Base-by-base conservation (phyloP, 2,329 filamentous ascomycete genomes). In the Trichoderma pleuroti region DNA sequence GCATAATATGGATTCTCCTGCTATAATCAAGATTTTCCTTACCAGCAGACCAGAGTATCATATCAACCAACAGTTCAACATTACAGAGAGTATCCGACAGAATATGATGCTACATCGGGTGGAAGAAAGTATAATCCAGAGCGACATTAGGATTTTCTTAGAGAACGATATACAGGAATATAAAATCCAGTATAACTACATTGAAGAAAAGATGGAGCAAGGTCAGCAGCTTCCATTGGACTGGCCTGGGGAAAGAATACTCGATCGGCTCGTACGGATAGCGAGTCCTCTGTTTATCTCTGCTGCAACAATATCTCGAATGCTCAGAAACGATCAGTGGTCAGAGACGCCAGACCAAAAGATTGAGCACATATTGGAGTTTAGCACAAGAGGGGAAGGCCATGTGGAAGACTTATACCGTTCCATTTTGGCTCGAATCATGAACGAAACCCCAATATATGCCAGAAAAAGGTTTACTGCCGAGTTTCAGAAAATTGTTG, bases 401-500 rank as follows among this genome's bases (percentile, higher is more conserved):
- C 26, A n/a, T 3, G 16, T 57, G 26, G 54, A 57, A n/a, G 26
- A 57, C 10, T n/a, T 57, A 14, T 57, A 57, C 9, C 16, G 26
- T 57, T 57, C 54, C 0, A 57, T 57, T 30, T 7, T 57, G 8
- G 26, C 54, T 18, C 54, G n/a, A 12, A 32, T 57, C 5, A 57
- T 57, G 26, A 7, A 30, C 2, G 18, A 12, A 1, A 57, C 11
- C 16, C 26, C 26, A 0, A 18, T 12, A 4, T 2, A n/a, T 11
- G 54, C 54, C 18, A 57, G 18, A 57, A 4, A 7, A 2, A 32
- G 4, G 10, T 57, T 30, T 30, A 57, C 2, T 3, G 18, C 1
- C 18, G 61, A 76, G 10, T 80, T 82, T 52, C 68, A 75, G 12
- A 36, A 36, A 2, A 24, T 60, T 18, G 21, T 26, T 32, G 32